Percentiles rank a stretch among this genome's conserved stretches.
These are phyloP conservation scores for Penicillium rolfsii DNA, from an alignment of 2,329 filamentous ascomycete genomes.

Conservation along the genomic window DNA sequence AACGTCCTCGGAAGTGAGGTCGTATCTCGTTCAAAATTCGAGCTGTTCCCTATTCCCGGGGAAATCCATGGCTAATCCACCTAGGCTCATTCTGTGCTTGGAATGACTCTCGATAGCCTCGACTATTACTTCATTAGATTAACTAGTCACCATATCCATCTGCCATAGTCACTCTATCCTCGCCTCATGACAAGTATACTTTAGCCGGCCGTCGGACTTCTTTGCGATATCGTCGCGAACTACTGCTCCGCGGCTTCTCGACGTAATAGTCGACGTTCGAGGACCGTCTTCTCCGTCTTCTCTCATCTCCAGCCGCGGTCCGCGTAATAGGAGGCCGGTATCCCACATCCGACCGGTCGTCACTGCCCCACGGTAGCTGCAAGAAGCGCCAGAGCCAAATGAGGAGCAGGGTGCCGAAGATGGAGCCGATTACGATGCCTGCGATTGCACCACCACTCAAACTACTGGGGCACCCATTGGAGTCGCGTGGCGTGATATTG, in stretches of 20 bases:
- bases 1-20: neutral
- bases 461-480: slow-evolving; percentile 33
- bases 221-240: slow-evolving; percentile 29
- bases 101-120: neutral
- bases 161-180: neutral
- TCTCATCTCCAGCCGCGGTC: slow-evolving; percentile 21
- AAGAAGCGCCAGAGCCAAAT: slow-evolving; percentile 43
- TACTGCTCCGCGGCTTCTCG: slow-evolving; percentile 34
- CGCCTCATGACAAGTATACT: slow-evolving; percentile 35
- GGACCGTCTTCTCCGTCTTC: slow-evolving; percentile 30
- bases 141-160: neutral
- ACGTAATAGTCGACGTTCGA: slow-evolving; percentile 38
- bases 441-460: slow-evolving; percentile 44
- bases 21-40: neutral
- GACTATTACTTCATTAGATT: neutral
- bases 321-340: slow-evolving; percentile 28
- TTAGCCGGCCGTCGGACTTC: slow-evolving; percentile 41
- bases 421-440: slow-evolving; percentile 46
- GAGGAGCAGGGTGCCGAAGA: slow-evolving; percentile 42
- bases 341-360: slow-evolving; percentile 30
- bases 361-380: slow-evolving; percentile 25
- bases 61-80: neutral
- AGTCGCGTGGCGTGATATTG: slow-evolving; percentile 30
- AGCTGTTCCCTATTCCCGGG: neutral
- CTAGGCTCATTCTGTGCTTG: neutral